phyloP scores from a whole-genome alignment of 305 asterid species.

The Petunia hybrid region DNA sequence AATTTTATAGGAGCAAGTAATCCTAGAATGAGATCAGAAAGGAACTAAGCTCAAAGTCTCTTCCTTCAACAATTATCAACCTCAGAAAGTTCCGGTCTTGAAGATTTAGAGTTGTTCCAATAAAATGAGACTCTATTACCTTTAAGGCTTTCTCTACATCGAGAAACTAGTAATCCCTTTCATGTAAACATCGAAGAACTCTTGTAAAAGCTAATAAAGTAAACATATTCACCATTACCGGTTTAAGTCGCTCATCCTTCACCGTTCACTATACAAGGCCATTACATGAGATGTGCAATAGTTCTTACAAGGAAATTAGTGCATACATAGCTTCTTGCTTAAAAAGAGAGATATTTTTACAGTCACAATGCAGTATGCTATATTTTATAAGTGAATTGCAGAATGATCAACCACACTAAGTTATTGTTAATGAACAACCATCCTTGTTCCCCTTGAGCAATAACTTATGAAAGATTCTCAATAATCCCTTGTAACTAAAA shows the following conservation, averaged over 20 bases:
- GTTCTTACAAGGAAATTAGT: neutral
- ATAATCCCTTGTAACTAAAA: no score
- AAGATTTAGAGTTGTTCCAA: slow-evolving; percentile 62
- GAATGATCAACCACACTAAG: neutral
- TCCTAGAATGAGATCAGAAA: slow-evolving; percentile 8
- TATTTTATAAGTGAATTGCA: neutral
- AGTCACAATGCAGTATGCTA: neutral
- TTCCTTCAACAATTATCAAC: slow-evolving; percentile 66
- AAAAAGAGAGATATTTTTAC: neutral
- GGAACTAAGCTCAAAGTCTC: slow-evolving; percentile 80
- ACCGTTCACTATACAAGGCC: no score
- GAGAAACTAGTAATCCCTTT: slow-evolving; percentile 66
- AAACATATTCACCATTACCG: neutral
- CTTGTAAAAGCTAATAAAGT: neutral
- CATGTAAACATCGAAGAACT: slow-evolving; percentile 38
- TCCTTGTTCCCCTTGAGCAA: neutral
- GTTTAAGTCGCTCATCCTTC: neutral
- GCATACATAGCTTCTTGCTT: neutral
- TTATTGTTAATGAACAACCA: neutral
- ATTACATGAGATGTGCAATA: no score
- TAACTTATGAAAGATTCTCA: neutral
- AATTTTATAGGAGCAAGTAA: neutral
- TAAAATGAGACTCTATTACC: slow-evolving; percentile 57
- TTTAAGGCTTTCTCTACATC: slow-evolving; percentile 71
- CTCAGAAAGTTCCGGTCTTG: slow-evolving; percentile 69